Base-by-base conservation (phyloP, 257 asterid genomes). In the Gentiana straminea region DNA sequence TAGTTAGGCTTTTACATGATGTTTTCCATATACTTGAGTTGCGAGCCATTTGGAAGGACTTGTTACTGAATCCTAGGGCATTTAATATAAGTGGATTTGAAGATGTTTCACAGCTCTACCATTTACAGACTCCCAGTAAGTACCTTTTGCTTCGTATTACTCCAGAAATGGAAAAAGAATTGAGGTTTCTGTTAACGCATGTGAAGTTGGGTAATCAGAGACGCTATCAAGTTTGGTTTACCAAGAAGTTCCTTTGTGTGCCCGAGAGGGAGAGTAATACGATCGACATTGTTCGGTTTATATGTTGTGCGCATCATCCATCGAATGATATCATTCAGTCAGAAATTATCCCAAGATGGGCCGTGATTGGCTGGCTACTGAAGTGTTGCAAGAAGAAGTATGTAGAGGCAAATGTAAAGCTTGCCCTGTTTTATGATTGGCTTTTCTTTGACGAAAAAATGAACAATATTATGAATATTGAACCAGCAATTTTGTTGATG, bases 121-220 rank as follows among this genome's bases (percentile, higher is more conserved):
- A 57, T 43, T 43, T 63, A 8, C 60, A 77, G 54, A 89, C 97
- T 59, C 67, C 94, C 5, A 76, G 68, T 59, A 65, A 70, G 73
- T 89, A 85, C 62, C 79, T 85, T 78, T 66, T 69, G 65, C 95
- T 89, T 58, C 71, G 92, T 63, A 57, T 89, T 58, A 81, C 84
- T 63, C 97, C 95, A n/a, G 94, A 85, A 70, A 85, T 85, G 94
- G 97, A 89, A 70, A 70, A 81, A 3, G 85, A 81, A 55, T 64
- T 89, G 76, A 79, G 91, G 70, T 89, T 85, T 69, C 68, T 89
- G 80, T 69, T 89, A 62, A 83, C 80, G 62, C 70, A 66, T 50
- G 94, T 85, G 71, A 83, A 76, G 75, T 58, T 79, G 49, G 95
- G 97, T 44, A 54, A 64, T 75, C 95, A 85, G 46, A 82, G 61